A percentile compares a stretch with the other conserved stretches of the same genome.
These are phyloP conservation scores for sweet orange (Citrus sinensis) DNA, from an alignment of 345 rosid species.

Conservation along the genomic window DNA sequence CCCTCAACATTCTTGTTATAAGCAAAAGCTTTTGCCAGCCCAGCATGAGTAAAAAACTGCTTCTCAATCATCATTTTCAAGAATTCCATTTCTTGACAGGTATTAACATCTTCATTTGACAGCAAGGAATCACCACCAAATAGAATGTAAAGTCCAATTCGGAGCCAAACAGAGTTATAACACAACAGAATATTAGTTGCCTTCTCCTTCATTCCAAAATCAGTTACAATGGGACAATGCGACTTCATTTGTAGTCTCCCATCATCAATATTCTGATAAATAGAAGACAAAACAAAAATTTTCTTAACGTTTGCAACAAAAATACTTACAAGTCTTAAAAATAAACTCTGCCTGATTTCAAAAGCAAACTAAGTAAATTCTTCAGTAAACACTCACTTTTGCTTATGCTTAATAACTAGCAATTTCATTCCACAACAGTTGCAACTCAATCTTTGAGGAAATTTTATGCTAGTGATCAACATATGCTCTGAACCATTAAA, in stretches of 20 bases:
- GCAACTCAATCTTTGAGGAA: background rate
- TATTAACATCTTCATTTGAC: conserved; percentile 43
- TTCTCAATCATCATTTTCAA: conserved; percentile 76
- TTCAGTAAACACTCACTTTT: too few relatives aligned
- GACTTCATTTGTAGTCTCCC: conserved; percentile 86
- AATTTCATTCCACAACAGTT: too few relatives aligned
- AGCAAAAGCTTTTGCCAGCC: conserved; percentile 69
- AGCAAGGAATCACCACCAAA: conserved; percentile 83
- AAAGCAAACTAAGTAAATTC: too few relatives aligned
- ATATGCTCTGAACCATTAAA: background rate
- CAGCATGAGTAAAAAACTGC: conserved; percentile 71
- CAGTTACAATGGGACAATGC: conserved; percentile 88
- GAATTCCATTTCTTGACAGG: conserved; percentile 57
- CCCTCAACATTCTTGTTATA: conserved; percentile 96
- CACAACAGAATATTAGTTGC: conserved; percentile 57
- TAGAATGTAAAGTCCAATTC: conserved; percentile 67
- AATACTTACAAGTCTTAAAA: background rate
- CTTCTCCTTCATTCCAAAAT: conserved; percentile 83
- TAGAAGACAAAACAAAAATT: conserved; percentile 1
- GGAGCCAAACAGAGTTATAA: conserved; percentile 83
- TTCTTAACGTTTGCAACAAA: background rate
- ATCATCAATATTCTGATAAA: conserved; percentile 73
- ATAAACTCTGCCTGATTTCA: background rate
- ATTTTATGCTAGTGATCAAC: background rate
- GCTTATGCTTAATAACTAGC: too few relatives aligned